phyloP scores from a whole-genome alignment of 78 protist genomes.

The Dictyostelium brefeldianum region DNA sequence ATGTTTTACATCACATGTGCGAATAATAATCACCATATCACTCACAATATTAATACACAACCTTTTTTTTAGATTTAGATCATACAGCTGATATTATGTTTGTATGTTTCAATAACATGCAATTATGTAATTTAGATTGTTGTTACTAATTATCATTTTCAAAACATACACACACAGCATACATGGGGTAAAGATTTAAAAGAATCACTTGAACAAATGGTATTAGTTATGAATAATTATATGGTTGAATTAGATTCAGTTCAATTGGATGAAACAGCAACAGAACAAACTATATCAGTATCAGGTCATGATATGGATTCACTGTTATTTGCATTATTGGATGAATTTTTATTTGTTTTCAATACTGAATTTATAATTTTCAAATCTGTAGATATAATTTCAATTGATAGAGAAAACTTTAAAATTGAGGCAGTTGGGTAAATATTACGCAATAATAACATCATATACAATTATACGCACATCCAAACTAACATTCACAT shows the following conservation, averaged over 20 bases:
- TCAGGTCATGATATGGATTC: conserved; percentile 75
- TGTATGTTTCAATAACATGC: conserved; percentile 3
- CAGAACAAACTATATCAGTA: neutral
- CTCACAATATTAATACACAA: neutral
- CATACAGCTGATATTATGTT: conserved; percentile 79
- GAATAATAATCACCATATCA: neutral
- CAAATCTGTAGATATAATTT: conserved; percentile 44
- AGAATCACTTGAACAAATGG: conserved; percentile 65
- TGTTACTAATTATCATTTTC: neutral
- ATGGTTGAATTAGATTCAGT: conserved; percentile 75
- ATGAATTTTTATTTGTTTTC: conserved; percentile 60
- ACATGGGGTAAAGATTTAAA: conserved; percentile 70
- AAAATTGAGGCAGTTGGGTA: conserved; percentile 52
- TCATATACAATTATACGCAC: neutral
- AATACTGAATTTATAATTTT: conserved; percentile 63
- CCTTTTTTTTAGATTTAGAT: conserved; percentile 38
- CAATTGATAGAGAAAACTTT: conserved; percentile 40
- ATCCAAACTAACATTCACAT: neutral
- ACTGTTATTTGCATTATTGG: conserved; percentile 59
- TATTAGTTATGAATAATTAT: conserved; percentile 61
- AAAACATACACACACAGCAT: too few relatives aligned
- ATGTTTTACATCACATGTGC: too few relatives aligned
- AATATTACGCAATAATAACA: neutral
- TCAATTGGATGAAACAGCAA: conserved; percentile 11
- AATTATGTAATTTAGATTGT: too few relatives aligned